Conservation (phyloP, 495 filamentous ascomycete species). For the Neurospora sp. region DNA sequence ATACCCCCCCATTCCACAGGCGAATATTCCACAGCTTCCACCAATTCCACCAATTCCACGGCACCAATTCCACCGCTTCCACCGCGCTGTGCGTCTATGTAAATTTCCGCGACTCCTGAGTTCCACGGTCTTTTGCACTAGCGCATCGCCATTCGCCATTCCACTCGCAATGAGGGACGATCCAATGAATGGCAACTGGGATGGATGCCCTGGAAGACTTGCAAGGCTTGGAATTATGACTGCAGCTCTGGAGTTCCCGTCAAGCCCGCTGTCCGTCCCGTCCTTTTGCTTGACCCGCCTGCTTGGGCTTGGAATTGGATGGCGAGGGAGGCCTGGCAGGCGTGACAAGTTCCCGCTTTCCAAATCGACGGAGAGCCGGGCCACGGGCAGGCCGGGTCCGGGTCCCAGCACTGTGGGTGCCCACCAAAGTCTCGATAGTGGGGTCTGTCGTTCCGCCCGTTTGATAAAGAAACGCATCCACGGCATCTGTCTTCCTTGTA, state of each 20-base stretch:
- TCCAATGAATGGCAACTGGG: neutral
- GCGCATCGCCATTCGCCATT: neutral
- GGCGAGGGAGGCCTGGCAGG: neutral
- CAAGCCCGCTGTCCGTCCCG: neutral
- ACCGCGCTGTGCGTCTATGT: neutral
- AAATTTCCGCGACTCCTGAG: neutral
- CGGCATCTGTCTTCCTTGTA: neutral
- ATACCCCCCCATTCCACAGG: neutral
- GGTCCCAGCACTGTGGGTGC: neutral
- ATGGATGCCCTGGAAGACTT: neutral
- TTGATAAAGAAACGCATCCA: neutral
- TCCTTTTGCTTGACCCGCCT: neutral
- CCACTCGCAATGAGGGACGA: neutral
- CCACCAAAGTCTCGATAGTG: neutral
- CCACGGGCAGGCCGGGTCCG: neutral
- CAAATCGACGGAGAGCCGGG: neutral
- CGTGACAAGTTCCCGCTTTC: neutral
- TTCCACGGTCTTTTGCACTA: neutral
- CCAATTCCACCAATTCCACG: neutral
- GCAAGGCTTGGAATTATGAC: neutral
- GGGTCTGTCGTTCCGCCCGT: neutral
- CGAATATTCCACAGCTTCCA: neutral
- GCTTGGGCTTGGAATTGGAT: neutral
- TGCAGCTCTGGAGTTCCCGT: neutral
- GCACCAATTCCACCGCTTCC: neutral